phyloP scores from a whole-genome alignment of 805 yeast genomes.

The Candida suzukii region DNA sequence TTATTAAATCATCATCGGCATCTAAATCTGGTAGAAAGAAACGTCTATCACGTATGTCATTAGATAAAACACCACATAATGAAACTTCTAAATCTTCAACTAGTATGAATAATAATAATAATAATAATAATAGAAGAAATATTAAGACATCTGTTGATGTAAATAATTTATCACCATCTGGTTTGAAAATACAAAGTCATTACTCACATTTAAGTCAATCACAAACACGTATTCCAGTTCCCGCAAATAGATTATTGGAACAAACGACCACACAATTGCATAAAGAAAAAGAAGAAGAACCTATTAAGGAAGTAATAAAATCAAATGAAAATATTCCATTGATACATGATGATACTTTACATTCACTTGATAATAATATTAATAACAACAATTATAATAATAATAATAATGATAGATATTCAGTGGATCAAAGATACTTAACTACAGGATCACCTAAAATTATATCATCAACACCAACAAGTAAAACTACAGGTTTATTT shows the following conservation, averaged over 20 bases:
- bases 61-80: conserved; percentile 6
- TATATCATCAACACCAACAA: background rate
- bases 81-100: background rate
- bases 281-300: too few species aligned
- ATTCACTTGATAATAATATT: too few species aligned
- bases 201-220: background rate
- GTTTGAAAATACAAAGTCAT: background rate
- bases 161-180: background rate
- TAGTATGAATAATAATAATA: too few species aligned
- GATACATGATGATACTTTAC: too few species aligned
- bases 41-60: background rate
- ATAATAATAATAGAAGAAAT: background rate
- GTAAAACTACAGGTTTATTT: background rate
- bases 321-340: too few species aligned
- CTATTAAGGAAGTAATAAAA: too few species aligned
- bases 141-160: background rate
- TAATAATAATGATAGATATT: too few species aligned
- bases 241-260: background rate
- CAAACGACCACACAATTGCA: too few species aligned
- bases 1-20: conserved; percentile 13
- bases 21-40: background rate
- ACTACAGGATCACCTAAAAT: too few species aligned
- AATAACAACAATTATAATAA: too few species aligned
- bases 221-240: background rate
- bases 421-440: too few species aligned